Evolutionary conservation across 495 filamentous ascomycete genomes (phyloP).

Genomic region (Evansstolkia leycettana): DNA sequence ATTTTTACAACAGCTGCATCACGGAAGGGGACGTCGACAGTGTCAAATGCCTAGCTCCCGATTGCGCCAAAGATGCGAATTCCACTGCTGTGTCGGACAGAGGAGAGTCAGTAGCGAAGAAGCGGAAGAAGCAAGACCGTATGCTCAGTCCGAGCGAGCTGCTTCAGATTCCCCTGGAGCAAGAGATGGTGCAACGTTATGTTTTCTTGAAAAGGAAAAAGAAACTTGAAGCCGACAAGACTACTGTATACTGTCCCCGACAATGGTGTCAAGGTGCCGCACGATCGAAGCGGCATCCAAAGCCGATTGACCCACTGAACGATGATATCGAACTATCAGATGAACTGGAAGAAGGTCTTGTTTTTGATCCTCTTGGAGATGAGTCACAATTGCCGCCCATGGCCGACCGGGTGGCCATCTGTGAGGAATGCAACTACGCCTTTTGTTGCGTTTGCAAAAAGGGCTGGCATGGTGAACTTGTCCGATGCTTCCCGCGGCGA

Average conservation of each 20-base stretch:
- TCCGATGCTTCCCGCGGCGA: slow-evolving; percentile 46
- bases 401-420: slow-evolving; percentile 61
- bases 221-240: slow-evolving; percentile 79
- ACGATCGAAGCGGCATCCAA: slow-evolving; percentile 64
- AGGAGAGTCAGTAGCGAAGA: slow-evolving; percentile 10
- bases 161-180: slow-evolving; percentile 66
- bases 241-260: slow-evolving; percentile 87
- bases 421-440: slow-evolving; percentile 81
- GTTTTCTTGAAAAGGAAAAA: slow-evolving; percentile 83
- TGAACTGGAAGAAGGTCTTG: slow-evolving; percentile 16
- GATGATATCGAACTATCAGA: slow-evolving; percentile 38
- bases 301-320: slow-evolving; percentile 41
- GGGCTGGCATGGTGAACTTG: slow-evolving; percentile 83
- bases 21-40: slow-evolving; percentile 66
- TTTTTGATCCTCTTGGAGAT: slow-evolving; percentile 23
- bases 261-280: slow-evolving; percentile 92
- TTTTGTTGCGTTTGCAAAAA: slow-evolving; percentile 69
- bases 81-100: slow-evolving; percentile 8
- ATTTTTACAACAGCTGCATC: slow-evolving; percentile 83
- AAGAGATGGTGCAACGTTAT: slow-evolving; percentile 70
- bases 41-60: slow-evolving; percentile 65
- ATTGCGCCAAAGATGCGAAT: slow-evolving; percentile 53
- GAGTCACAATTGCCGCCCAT: slow-evolving; percentile 29
- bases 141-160: slow-evolving; percentile 80
- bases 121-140: slow-evolving; percentile 38